These are phyloP conservation scores for Letharia lupina DNA, from an alignment of 495 filamentous ascomycete species.

Conservation along the genomic window DNA sequence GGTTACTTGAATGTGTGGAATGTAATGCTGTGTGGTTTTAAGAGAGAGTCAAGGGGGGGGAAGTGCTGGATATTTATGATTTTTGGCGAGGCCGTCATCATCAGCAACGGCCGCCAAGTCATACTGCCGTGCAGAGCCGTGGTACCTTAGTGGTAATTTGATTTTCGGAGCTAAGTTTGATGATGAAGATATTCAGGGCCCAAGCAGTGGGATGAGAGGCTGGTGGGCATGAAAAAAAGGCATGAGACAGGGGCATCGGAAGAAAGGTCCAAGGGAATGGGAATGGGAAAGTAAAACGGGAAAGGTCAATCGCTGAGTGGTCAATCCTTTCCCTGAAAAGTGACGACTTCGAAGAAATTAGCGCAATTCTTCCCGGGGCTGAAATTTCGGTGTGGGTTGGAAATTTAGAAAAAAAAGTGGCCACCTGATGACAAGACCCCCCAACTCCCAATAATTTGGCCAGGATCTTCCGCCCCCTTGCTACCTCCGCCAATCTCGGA, in stretches of 20 bases:
- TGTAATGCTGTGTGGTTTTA: constrained; percentile 44
- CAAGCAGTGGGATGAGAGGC: neutral
- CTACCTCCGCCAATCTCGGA: neutral
- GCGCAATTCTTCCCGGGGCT: neutral
- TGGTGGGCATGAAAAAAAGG: too few relatives aligned
- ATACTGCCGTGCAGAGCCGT: constrained; percentile 15
- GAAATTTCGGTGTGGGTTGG: neutral
- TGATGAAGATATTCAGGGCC: constrained; percentile 22
- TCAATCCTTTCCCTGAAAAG: neutral
- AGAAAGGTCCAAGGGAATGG: neutral
- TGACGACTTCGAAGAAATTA: neutral
- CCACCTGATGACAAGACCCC: neutral
- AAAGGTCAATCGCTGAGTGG: neutral
- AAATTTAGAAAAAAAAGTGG: neutral
- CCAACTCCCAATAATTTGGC: neutral
- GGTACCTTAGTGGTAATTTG: constrained; percentile 17
- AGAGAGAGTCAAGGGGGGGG: neutral
- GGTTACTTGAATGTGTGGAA: constrained; percentile 29
- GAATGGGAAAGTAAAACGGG: neutral
- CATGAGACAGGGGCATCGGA: neutral
- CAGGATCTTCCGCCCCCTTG: neutral
- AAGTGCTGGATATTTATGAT: constrained; percentile 19
- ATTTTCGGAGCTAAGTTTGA: constrained; percentile 5
- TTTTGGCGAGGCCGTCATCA: constrained; percentile 7
- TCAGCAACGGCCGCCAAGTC: constrained; percentile 14